Percentiles rank a stretch among this genome's conserved stretches.
Evolutionary conservation across 1,284 basidiomycete genomes (phyloP).

Genomic region (Melampsora americana): DNA sequence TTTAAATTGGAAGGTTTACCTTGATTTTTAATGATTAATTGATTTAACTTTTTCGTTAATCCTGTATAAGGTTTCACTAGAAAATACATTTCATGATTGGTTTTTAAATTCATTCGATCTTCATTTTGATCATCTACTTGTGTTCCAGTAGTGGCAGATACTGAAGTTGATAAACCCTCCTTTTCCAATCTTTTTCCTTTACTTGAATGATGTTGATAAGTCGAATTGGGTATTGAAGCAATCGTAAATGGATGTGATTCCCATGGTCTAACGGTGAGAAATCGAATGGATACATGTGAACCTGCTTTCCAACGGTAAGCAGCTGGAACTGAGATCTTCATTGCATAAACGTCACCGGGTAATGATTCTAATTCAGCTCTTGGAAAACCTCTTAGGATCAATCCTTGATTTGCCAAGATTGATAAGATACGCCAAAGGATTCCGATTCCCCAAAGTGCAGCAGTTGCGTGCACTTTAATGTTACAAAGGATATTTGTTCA

Average conservation of each 20-base stretch:
- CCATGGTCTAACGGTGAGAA: constrained; percentile 50
- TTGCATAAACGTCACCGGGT: constrained; percentile 53
- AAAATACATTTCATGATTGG: constrained; percentile 48
- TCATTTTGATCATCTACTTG: too few species aligned
- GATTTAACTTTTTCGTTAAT: constrained; percentile 52
- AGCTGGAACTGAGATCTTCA: constrained; percentile 52
- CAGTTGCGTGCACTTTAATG: constrained; percentile 28
- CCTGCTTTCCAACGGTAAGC: constrained; percentile 56
- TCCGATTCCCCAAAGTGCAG: constrained; percentile 23
- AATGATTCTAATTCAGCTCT: constrained; percentile 53
- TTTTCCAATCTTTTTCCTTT: too few species aligned
- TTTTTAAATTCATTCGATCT: too few species aligned
- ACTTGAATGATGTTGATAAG: too few species aligned
- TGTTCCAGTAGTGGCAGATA: too few species aligned
- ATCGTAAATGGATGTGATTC: constrained; percentile 58
- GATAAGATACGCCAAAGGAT: constrained; percentile 28
- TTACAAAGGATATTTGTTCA: too few species aligned
- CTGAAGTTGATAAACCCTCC: too few species aligned
- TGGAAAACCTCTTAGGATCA: constrained; percentile 22
- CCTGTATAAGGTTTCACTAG: constrained; percentile 52
- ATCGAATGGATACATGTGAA: constrained; percentile 58
- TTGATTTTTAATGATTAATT: constrained; percentile 44
- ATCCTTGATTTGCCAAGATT: constrained; percentile 46
- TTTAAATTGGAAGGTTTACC: not conserved
- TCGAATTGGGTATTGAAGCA: constrained; percentile 51